Evolutionary conservation across 305 asterid species (phyloP).

Genomic region (Ilex paraguariensis): DNA sequence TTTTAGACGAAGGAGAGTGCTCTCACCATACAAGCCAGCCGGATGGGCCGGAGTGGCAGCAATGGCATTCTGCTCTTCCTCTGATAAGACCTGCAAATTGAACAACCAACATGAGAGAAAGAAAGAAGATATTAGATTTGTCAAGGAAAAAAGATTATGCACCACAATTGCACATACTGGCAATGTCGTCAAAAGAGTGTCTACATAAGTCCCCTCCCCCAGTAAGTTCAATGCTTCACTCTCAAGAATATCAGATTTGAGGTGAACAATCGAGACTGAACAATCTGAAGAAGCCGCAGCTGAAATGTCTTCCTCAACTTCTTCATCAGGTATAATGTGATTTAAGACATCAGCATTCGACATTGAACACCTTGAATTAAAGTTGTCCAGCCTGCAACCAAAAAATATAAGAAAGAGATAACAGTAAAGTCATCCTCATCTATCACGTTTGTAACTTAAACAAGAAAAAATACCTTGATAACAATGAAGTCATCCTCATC

Average conservation of each 20-base stretch:
- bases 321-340: conserved; percentile 45
- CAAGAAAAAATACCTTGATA: conserved; percentile 1
- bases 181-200: conserved; percentile 66
- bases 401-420: conserved; percentile 17
- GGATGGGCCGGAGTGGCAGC: conserved; percentile 97
- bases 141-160: not conserved
- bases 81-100: conserved; percentile 53
- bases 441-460: too few species aligned
- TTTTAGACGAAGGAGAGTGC: not conserved
- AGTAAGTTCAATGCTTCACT: conserved; percentile 61
- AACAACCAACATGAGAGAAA: conserved; percentile 16
- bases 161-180: conserved; percentile 41
- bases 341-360: conserved; percentile 47
- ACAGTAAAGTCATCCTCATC: not conserved
- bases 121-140: conserved; percentile 10
- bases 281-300: conserved; percentile 45
- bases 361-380: conserved; percentile 55
- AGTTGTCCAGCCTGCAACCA: conserved; percentile 45
- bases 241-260: conserved; percentile 59
- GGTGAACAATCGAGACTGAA: conserved; percentile 54
- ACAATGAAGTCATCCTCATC: not conserved
- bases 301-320: conserved; percentile 34
- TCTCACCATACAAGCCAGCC: conserved; percentile 81
- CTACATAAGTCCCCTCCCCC: conserved; percentile 48
- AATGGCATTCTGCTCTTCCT: conserved; percentile 74